Percentiles rank a stretch among this genome's conserved stretches.
Conservation (phyloP, 2,329 filamentous ascomycete species). For the Thelonectria rubi region DNA sequence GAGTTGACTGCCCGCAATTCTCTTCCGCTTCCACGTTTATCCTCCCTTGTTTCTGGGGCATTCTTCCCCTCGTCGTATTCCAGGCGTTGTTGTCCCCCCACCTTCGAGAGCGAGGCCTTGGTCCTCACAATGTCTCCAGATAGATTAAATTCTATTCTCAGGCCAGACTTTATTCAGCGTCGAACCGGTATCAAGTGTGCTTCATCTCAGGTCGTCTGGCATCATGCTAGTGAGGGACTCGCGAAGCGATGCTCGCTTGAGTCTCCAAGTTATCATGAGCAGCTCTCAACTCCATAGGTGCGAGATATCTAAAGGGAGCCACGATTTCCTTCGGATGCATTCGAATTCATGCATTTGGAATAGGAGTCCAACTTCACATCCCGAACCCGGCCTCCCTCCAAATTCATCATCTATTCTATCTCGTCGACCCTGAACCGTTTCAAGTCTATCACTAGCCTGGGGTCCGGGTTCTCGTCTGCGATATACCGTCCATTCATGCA, state of each 20-base stretch:
- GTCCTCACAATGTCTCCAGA: constrained; percentile 10
- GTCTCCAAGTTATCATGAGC: neutral
- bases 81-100: constrained; percentile 4
- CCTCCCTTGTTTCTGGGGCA: constrained; percentile 8
- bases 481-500: constrained; percentile 9
- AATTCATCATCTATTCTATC: neutral
- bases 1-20: neutral
- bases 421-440: constrained; percentile 1
- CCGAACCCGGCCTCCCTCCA: neutral
- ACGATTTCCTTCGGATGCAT: neutral
- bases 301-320: no score
- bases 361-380: neutral
- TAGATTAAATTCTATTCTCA: constrained; percentile 5
- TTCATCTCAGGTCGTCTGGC: neutral
- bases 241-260: neutral
- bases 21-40: constrained; percentile 1
- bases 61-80: constrained; percentile 1
- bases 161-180: neutral
- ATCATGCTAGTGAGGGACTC: neutral
- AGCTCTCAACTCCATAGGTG: neutral
- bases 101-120: constrained; percentile 1
- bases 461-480: neutral
- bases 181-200: constrained; percentile 5
- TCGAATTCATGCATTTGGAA: neutral
- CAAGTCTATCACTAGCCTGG: neutral